Base-by-base conservation (phyloP, 1,284 basidiomycete species). In the Ganoderma sinense region DNA sequence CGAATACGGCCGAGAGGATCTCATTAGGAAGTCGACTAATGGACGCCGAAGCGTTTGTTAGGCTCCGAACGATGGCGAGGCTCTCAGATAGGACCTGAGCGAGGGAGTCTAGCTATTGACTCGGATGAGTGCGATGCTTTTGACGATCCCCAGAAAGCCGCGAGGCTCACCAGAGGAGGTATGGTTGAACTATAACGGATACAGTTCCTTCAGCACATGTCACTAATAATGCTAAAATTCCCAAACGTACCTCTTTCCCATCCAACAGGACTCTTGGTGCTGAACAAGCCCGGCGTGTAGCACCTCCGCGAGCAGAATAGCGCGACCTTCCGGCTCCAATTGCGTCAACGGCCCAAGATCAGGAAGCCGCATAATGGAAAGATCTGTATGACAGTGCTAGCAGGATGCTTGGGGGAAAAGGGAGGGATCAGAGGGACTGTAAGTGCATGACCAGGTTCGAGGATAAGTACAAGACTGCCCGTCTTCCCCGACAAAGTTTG, bases 21-120 rank as follows among this genome's bases (percentile, higher is more conserved):
- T 63, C 62, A 31, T 63, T 63, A 8, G 62, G 62, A 16, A 63
- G 43, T 51, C 29, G 62, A 29, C 43, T 43, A 26, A 63, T 63
- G 18, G 62, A 45, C 3, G 16, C 31, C 16, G 62, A 43, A 23
- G 31, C 43, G 29, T 63, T 63, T 43, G 29, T 14, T 8, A 63
- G 26, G 11, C 62, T 33, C 20, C 62, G 23, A 11, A 63, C 62
- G 62, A 63, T 31, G 31, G 41, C 23, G 18, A 51, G n/a, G 43
- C 31, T 45, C 29, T 33, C 43, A 14, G 26, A 48, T 20, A 63
- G 8, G 18, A 48, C 16, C 18, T 48, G 43, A 11, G 16, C 62
- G 18, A 63, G 43, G 5, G 43, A 33, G 29, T 48, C 41, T 7
- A 63, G 31, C 62, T 63, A 23, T 33, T 39, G 20, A 59, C 10